phyloP scores from a whole-genome alignment of 331 rosid genomes.

The Spiraea crenata region DNA sequence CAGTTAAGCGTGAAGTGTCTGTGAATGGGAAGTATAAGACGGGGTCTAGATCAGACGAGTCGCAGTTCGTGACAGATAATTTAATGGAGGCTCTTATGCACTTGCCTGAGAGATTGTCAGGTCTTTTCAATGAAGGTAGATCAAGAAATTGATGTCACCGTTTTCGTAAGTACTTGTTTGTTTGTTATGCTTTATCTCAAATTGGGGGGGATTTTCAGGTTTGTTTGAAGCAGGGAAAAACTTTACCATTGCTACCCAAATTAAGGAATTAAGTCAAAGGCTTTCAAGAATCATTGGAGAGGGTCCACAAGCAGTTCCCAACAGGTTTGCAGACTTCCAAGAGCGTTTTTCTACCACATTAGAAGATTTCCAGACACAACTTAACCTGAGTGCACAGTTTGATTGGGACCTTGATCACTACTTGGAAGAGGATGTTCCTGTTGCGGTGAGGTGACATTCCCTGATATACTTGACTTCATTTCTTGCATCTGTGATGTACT shows the following conservation, averaged over 20 bases:
- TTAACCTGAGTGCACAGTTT: slow-evolving; percentile 40
- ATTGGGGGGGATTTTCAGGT: slow-evolving; percentile 18
- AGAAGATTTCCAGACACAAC: slow-evolving; percentile 58
- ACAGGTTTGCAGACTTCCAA: slow-evolving; percentile 40
- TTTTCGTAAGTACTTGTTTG: slow-evolving; percentile 5
- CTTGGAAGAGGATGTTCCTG: slow-evolving; percentile 83
- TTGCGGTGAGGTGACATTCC: slow-evolving; percentile 79
- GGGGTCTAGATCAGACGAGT: slow-evolving; percentile 25
- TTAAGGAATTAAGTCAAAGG: slow-evolving; percentile 37
- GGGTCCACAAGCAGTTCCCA: slow-evolving; percentile 42
- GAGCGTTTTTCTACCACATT: slow-evolving; percentile 42
- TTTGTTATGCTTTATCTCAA: slow-evolving; percentile 15
- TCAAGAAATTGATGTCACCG: not conserved
- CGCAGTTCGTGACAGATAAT: slow-evolving; percentile 9
- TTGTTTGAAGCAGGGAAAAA: slow-evolving; percentile 29
- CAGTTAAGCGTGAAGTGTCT: slow-evolving; percentile 21
- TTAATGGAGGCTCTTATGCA: slow-evolving; percentile 30
- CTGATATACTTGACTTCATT: slow-evolving; percentile 16
- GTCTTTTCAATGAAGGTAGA: slow-evolving; percentile 41
- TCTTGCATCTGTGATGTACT: not conserved
- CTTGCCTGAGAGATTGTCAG: slow-evolving; percentile 32
- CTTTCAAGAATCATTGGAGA: slow-evolving; percentile 38
- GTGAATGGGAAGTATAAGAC: slow-evolving; percentile 2
- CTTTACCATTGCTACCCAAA: slow-evolving; percentile 30
- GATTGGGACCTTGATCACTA: slow-evolving; percentile 93